Evolutionary conservation across 768 basidiomycete species (phyloP).

Genomic region (Lepiota venenata): DNA sequence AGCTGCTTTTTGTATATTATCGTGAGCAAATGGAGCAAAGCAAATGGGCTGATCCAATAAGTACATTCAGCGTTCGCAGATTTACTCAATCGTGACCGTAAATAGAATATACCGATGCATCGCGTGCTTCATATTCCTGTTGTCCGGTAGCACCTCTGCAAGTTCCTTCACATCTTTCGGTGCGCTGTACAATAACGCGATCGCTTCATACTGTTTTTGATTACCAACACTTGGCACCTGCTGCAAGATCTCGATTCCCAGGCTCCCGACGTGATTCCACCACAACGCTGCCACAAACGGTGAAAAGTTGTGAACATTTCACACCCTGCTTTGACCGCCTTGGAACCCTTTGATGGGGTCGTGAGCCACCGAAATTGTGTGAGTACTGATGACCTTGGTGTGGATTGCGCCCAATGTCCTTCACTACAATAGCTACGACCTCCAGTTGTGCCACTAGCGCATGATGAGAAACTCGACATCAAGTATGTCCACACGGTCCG

Average conservation of each 20-base stretch:
- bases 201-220: slow-evolving; percentile 53
- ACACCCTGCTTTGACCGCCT: slow-evolving; percentile 65
- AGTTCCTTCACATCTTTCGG: slow-evolving; percentile 58
- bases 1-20: slow-evolving; percentile 31
- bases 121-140: slow-evolving; percentile 55
- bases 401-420: slow-evolving; percentile 51
- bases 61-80: slow-evolving; percentile 49
- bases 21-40: neutral
- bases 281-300: slow-evolving; percentile 60
- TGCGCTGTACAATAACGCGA: slow-evolving; percentile 58
- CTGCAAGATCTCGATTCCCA: slow-evolving; percentile 49
- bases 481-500: slow-evolving; percentile 58
- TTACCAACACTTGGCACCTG: slow-evolving; percentile 37
- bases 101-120: slow-evolving; percentile 58
- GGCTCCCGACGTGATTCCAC: slow-evolving; percentile 56
- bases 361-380: slow-evolving; percentile 50
- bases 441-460: slow-evolving; percentile 42
- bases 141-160: slow-evolving; percentile 56
- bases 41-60: slow-evolving; percentile 11
- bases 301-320: slow-evolving; percentile 47
- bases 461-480: slow-evolving; percentile 60
- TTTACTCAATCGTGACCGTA: slow-evolving; percentile 46
- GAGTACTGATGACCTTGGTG: slow-evolving; percentile 62
- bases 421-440: slow-evolving; percentile 43
- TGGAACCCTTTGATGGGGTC: slow-evolving; percentile 49